Evolutionary conservation across 2,329 filamentous ascomycete genomes (phyloP), one percentile per base, ranked within the genome.

Genomic region (Fusarium algeriense): DNA sequence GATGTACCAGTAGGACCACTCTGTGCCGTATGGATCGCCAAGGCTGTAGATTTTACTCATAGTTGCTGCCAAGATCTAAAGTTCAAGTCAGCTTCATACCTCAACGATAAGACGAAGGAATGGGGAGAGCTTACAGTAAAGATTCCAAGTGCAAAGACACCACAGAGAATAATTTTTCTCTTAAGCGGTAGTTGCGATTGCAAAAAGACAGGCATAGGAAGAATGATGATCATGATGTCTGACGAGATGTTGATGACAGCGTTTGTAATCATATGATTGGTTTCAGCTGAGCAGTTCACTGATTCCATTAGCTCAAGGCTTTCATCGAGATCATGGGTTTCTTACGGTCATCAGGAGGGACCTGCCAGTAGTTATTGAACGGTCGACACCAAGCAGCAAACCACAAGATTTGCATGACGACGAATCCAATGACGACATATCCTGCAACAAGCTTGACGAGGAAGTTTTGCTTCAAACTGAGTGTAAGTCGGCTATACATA

Each of bases 241-340:
- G 87, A 88, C 6, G 85, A 84, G 52, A 90, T 85, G 71, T 91
- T 90, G 74, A 90, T 83, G 4, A 84, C 80, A 1, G 86, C 85
- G 64, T 90, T 88, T 6, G 86, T 85, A 40, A 89, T 88, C 37
- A 88, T 82, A 68, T 89, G 89, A 66, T 88, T 81, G 12, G 85
- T 80, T 14, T 86, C 83, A 0, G 87, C 85, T 0, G 86, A 86
- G 67, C 88, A 90, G 19, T 76, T 76, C 14, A 76, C 74, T 76
- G 2, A 2, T 0, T 0, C 5, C 1, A 7, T 67, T 52, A 64
- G 65, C 20, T 10, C 11, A 14, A 3, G 2, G 4, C 4, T 0
- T 5, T 14, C 7, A 10, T 15, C 12, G 17, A n/a, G 3, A 1
- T n/a, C 2, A 30, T 30, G 8, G 8, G 2, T 1, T 3, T 0